These are phyloP conservation scores for Lichtheimia corymbifera DNA, from an alignment of 371 early-diverging fungal genomes.

Conservation along the genomic window DNA sequence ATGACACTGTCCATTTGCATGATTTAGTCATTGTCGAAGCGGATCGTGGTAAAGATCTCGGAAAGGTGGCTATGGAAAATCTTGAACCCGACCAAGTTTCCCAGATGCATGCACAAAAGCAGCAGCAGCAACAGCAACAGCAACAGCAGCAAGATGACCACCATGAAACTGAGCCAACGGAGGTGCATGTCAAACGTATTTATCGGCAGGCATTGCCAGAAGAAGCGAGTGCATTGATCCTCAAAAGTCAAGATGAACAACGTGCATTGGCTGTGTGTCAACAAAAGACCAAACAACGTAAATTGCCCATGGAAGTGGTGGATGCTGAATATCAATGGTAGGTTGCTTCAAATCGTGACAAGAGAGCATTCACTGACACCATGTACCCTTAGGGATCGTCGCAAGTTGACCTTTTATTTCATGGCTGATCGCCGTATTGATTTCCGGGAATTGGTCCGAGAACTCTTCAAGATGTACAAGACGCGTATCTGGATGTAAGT, in stretches of 20 bases:
- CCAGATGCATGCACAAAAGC: conserved; percentile 6
- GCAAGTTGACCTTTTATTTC: conserved; percentile 96
- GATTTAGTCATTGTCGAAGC: conserved; percentile 94
- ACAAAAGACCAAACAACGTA: conserved; percentile 82
- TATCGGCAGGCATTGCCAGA: conserved; percentile 76
- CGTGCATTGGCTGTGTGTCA: conserved; percentile 88
- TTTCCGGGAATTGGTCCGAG: conserved; percentile 97
- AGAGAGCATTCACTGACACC: too few species aligned
- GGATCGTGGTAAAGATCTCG: conserved; percentile 95
- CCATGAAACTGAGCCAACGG: conserved; percentile 41
- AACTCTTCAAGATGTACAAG: conserved; percentile 98
- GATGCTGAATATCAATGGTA: conserved; percentile 98
- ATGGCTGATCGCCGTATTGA: conserved; percentile 93
- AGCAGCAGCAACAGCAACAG: conserved; percentile 12
- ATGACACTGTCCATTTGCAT: conserved; percentile 53
- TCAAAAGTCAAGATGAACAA: conserved; percentile 87
- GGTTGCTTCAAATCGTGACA: too few species aligned
- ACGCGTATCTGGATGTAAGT: conserved; percentile 98
- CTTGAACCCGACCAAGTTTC: conserved; percentile 29
- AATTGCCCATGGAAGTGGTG: conserved; percentile 92
- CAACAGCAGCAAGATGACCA: conserved; percentile 9
- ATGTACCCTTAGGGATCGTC: conserved; percentile 74
- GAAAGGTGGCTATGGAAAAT: conserved; percentile 76
- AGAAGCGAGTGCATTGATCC: conserved; percentile 73
- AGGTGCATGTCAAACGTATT: conserved; percentile 86